These are phyloP conservation scores for Vachellia collinsii DNA, from an alignment of 306 rosid species.

Conservation along the genomic window DNA sequence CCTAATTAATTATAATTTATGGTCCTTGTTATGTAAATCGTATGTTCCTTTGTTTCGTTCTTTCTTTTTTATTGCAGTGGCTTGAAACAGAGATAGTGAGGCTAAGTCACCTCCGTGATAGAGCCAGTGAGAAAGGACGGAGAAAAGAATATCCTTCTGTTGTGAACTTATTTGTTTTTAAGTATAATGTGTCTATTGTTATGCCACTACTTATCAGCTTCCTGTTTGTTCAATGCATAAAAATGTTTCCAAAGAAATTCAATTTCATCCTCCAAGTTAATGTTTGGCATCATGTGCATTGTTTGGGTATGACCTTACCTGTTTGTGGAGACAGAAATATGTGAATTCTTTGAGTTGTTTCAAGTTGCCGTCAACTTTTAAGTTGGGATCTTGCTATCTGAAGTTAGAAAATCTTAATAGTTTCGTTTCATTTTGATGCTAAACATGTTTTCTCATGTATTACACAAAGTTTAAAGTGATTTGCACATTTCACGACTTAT, in stretches of 20 bases:
- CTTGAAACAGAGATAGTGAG: slow-evolving; percentile 86
- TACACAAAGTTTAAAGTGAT: neutral
- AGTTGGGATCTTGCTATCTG: neutral
- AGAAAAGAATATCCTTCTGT: slow-evolving; percentile 92
- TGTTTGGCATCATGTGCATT: slow-evolving; percentile 18
- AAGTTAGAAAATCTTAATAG: neutral
- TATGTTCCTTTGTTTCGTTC: slow-evolving; percentile 38
- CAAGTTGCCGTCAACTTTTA: neutral
- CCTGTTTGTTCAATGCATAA: slow-evolving; percentile 12
- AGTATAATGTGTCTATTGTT: slow-evolving; percentile 27
- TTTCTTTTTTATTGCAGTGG: slow-evolving; percentile 68
- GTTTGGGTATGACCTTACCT: neutral
- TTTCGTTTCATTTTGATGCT: neutral
- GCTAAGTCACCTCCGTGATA: slow-evolving; percentile 96
- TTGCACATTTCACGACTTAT: neutral
- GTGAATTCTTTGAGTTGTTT: slow-evolving; percentile 7
- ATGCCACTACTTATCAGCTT: slow-evolving; percentile 9
- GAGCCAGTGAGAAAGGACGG: slow-evolving; percentile 98
- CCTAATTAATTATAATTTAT: slow-evolving; percentile 11
- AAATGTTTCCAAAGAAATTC: slow-evolving; percentile 6
- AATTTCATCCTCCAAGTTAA: slow-evolving; percentile 20
- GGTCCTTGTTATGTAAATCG: slow-evolving; percentile 29
- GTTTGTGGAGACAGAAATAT: slow-evolving; percentile 20
- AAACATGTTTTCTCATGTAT: neutral
- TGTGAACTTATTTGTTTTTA: neutral